Conservation (phyloP, 2,329 filamentous ascomycete genomes). For the Diaporthe amygdali region DNA sequence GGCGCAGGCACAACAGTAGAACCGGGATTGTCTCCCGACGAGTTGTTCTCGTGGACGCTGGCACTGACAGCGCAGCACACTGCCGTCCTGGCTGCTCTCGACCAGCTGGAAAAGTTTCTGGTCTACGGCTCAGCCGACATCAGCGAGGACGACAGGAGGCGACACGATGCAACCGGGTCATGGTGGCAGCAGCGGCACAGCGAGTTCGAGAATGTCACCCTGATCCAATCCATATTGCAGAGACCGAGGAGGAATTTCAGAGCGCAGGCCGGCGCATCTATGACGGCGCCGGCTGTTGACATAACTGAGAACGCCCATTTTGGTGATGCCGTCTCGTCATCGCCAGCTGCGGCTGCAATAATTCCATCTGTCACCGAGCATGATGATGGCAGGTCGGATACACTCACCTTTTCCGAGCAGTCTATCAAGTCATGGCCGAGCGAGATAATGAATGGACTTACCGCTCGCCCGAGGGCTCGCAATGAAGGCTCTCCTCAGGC, state of each 20-base stretch:
- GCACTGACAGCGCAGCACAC: conserved; percentile 22
- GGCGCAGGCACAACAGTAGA: neutral
- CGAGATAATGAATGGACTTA: conserved; percentile 3
- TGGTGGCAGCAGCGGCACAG: conserved; percentile 24
- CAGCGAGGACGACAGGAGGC: conserved; percentile 19
- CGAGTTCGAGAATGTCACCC: conserved; percentile 23
- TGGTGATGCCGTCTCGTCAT: conserved; percentile 1
- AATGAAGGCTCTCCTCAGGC: neutral
- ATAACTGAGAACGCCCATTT: neutral
- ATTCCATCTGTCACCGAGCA: conserved; percentile 15
- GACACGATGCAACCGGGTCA: conserved; percentile 15
- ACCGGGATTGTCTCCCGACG: conserved; percentile 1
- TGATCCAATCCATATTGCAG: conserved; percentile 21
- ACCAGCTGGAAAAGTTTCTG: conserved; percentile 17
- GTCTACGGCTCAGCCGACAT: conserved; percentile 16
- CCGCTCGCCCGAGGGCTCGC: conserved; percentile 12
- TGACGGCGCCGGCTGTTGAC: neutral
- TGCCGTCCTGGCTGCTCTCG: conserved; percentile 18
- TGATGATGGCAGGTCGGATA: conserved; percentile 21
- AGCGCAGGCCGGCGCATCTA: neutral
- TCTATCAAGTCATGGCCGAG: conserved; percentile 14
- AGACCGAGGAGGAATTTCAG: conserved; percentile 2
- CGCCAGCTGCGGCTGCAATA: neutral
- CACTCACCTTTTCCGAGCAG: conserved; percentile 10
- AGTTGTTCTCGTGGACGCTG: conserved; percentile 24